These are phyloP conservation scores for Deinandra increscens DNA, from an alignment of 129 eudicot species.

Conservation along the genomic window DNA sequence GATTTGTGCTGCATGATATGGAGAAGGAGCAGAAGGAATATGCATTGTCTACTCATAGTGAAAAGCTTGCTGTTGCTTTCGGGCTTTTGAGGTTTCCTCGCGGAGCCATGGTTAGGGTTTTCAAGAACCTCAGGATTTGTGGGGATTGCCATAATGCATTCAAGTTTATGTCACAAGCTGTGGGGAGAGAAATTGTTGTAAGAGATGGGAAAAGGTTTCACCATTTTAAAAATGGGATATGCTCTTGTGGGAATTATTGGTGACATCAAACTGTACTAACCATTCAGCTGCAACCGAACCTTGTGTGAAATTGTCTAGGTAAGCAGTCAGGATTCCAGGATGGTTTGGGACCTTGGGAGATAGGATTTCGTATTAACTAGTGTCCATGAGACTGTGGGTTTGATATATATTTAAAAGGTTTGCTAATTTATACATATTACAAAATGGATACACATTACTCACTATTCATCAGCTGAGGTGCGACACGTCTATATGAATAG, in stretches of 20 bases:
- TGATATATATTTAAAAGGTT: too few relatives aligned
- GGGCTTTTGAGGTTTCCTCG: constrained; percentile 71
- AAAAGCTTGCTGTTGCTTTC: constrained; percentile 78
- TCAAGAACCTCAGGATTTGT: constrained; percentile 65
- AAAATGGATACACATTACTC: too few relatives aligned
- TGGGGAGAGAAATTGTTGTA: constrained; percentile 24
- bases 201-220: constrained; percentile 32
- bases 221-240: constrained; percentile 24
- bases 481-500: too few relatives aligned
- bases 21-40: constrained; percentile 68
- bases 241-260: constrained; percentile 32
- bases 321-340: too few relatives aligned
- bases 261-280: constrained; percentile 3
- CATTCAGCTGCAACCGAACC: too few relatives aligned
- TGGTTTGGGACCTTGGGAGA: too few relatives aligned
- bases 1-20: constrained; percentile 28
- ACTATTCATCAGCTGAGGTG: too few relatives aligned
- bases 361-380: too few relatives aligned
- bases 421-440: too few relatives aligned
- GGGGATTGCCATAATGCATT: constrained; percentile 31
- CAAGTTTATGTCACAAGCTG: constrained; percentile 22
- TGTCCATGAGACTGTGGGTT: too few relatives aligned
- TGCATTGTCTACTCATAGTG: constrained; percentile 82
- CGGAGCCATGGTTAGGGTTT: constrained; percentile 72
- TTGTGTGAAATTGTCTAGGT: too few relatives aligned